Conservation (phyloP, 306 rosid species). For the Styphnolobium japonicum region DNA sequence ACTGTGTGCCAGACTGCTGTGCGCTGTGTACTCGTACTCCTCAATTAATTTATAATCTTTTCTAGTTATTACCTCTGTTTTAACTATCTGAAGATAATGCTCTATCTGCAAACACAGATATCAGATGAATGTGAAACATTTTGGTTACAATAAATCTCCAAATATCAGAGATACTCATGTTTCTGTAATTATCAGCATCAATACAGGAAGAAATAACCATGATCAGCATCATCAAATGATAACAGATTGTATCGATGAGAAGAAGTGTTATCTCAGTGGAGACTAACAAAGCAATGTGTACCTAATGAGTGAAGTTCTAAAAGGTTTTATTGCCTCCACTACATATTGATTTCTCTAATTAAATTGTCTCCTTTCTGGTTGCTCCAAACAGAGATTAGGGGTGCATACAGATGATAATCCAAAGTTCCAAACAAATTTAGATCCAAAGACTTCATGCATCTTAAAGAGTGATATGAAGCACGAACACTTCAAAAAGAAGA, state of each 20-base stretch:
- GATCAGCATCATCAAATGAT: constrained; percentile 10
- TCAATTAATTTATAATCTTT: constrained; percentile 57
- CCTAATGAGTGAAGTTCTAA: background rate
- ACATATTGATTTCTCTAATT: background rate
- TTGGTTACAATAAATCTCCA: constrained; percentile 10
- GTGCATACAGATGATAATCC: background rate
- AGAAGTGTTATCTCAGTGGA: background rate
- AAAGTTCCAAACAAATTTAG: background rate
- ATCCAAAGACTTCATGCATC: background rate
- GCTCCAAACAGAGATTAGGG: background rate
- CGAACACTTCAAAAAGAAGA: background rate
- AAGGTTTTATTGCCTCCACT: background rate
- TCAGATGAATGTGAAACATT: constrained; percentile 7
- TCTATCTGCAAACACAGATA: constrained; percentile 63
- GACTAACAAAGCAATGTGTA: background rate
- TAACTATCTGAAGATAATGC: constrained; percentile 94
- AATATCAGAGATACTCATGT: background rate
- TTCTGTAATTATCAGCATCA: background rate
- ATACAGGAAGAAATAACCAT: constrained; percentile 12
- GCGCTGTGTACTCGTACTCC: constrained; percentile 97
- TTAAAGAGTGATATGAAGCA: background rate
- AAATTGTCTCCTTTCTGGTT: background rate
- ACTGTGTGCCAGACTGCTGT: constrained; percentile 80
- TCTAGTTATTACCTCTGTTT: constrained; percentile 71
- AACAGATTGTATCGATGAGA: background rate